Evolutionary conservation across 805 yeast genomes (phyloP).

Genomic region (Vanderwaltozyma tropicalis): DNA sequence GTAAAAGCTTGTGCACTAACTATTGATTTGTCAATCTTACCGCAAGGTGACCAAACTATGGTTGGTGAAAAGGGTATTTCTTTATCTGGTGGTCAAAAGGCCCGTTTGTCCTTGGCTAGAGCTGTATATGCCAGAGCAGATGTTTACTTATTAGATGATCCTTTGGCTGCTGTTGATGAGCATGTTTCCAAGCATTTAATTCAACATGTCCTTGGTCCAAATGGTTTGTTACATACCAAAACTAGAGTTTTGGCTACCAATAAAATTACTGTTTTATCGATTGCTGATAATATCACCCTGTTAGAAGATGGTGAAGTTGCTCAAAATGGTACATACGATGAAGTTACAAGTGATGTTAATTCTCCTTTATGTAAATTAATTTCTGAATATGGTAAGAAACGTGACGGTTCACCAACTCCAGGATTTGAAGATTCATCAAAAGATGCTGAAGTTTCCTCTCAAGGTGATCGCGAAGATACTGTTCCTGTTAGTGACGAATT

Average conservation of each 20-base stretch:
- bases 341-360: slow-evolving; percentile 33
- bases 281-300: slow-evolving; percentile 62
- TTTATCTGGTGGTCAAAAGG: slow-evolving; percentile 95
- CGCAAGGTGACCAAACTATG: slow-evolving; percentile 83
- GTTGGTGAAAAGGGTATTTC: slow-evolving; percentile 98
- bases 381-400: slow-evolving; percentile 49
- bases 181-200: slow-evolving; percentile 87
- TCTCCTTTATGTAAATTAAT: slow-evolving; percentile 47
- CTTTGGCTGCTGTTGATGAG: slow-evolving; percentile 93
- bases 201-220: slow-evolving; percentile 70
- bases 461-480: slow-evolving; percentile 15
- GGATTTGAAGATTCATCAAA: slow-evolving; percentile 1
- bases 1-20: slow-evolving; percentile 80
- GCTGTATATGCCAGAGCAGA: slow-evolving; percentile 95
- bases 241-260: slow-evolving; percentile 79
- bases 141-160: slow-evolving; percentile 81
- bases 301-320: slow-evolving; percentile 56
- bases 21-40: slow-evolving; percentile 66
- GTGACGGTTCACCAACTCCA: slow-evolving; percentile 13
- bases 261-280: slow-evolving; percentile 68
- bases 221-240: slow-evolving; percentile 65
- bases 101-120: slow-evolving; percentile 86
- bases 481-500: slow-evolving; percentile 22
- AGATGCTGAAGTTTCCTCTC: slow-evolving; percentile 7
- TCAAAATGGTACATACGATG: slow-evolving; percentile 55